Evolutionary conservation across 1,284 basidiomycete species (phyloP).

Genomic region (Pseudozyma pruni): DNA sequence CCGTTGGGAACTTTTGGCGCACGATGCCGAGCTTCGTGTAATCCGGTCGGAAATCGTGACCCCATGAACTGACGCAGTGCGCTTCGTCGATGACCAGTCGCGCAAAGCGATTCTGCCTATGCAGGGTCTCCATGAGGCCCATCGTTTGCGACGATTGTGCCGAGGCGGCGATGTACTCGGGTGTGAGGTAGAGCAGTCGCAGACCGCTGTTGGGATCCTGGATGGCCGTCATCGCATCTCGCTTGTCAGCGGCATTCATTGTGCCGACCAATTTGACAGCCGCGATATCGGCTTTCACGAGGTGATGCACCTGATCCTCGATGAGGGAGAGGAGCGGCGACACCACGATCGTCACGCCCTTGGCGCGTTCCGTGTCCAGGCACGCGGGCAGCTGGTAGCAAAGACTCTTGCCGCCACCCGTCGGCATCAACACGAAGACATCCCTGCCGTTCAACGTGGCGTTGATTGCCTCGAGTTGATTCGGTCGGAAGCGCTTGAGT

Average conservation of each 20-base stretch:
- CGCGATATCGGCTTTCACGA: slow-evolving; percentile 77
- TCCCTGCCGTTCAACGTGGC: slow-evolving; percentile 83
- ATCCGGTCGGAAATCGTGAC: slow-evolving; percentile 79
- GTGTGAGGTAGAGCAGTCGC: slow-evolving; percentile 88
- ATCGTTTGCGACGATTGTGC: slow-evolving; percentile 68
- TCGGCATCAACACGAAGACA: slow-evolving; percentile 95
- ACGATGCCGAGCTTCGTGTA: slow-evolving; percentile 75
- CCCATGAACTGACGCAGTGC: slow-evolving; percentile 87
- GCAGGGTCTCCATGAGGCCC: slow-evolving; percentile 75
- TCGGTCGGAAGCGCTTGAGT: slow-evolving; percentile 78
- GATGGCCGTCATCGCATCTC: slow-evolving; percentile 70
- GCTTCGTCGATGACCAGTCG: slow-evolving; percentile 96
- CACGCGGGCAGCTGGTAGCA: slow-evolving; percentile 81
- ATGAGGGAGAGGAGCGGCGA: slow-evolving; percentile 91
- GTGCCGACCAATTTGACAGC: slow-evolving; percentile 80
- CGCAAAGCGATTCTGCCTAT: slow-evolving; percentile 75
- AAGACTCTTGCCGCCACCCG: slow-evolving; percentile 87
- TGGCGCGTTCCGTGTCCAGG: slow-evolving; percentile 78
- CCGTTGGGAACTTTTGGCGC: slow-evolving; percentile 77
- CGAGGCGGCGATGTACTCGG: slow-evolving; percentile 75
- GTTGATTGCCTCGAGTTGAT: slow-evolving; percentile 88
- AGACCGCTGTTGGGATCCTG: slow-evolving; percentile 68
- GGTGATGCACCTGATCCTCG: slow-evolving; percentile 83
- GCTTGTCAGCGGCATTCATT: slow-evolving; percentile 69
- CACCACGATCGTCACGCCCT: slow-evolving; percentile 86